Evolutionary conservation across 305 asterid genomes (phyloP), one percentile per base, ranked within the genome.

Genomic region (Petunia hybrid): DNA sequence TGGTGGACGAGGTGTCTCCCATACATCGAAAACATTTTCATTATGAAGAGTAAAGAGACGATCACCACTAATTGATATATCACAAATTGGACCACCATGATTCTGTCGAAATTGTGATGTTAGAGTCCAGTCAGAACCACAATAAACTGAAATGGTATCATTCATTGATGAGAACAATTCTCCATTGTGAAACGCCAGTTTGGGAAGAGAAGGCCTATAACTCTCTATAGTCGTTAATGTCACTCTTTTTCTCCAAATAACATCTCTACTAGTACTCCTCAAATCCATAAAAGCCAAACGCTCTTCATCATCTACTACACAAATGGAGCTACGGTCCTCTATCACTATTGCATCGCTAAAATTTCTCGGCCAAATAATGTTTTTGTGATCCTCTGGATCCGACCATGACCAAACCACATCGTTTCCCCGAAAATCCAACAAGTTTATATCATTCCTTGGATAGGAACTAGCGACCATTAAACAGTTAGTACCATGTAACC

Each of bases 351-450:
- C 95, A 36, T 93, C 98, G 78, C 98, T 80, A 35, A 93, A 97
- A 82, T 93, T 22, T 22, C 31, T 22, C 31, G 31, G 31, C 31
- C 31, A 22, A 22, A 22, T 97, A n/a, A 91, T 22, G 31, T 22
- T 22, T 22, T 22, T 22, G 31, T 0, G 82, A 85, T n/a, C 87
- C 81, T 94, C 94, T 0, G 87, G 82, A 56, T 93, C 98, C 0
- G 91, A 91, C 98, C 98, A 93, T 0, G 91, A 89, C 98, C 98
- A 92, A n/a, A 81, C 97, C 95, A 93, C 91, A 43, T 81, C 87
- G 59, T 92, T 93, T 53, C 80, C 90, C 86, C 95, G 84, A 75
- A 93, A 93, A 84, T 93, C 98, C 87, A 93, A 85, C 84, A 92
- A 64, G 83, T 95, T 87, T 45, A 93, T 91, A 87, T 92, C 97